Base-by-base conservation (phyloP, 2,329 filamentous ascomycete genomes). In the Shiraia sp. region DNA sequence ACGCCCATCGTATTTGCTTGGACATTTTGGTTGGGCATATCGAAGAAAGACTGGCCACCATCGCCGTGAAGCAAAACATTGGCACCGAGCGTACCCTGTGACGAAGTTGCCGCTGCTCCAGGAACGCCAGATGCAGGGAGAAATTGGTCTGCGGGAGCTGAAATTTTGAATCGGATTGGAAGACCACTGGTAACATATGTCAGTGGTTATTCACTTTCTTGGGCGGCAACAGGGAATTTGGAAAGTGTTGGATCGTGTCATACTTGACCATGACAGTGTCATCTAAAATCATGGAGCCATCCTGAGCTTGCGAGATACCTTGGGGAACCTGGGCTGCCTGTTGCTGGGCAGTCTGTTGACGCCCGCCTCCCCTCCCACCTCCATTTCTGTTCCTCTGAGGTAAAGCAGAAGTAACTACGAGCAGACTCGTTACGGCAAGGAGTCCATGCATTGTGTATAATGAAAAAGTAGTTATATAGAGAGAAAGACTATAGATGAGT, bases 11-110 rank as follows among this genome's bases (percentile, higher is more conserved):
- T 72, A 48, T 74, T 75, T 36, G 66, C 59, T 40, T 76, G 74
- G 9, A 80, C 74, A 13, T 71, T 74, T 51, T 80, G 75, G 61
- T 80, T 80, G 25, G 78, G 78, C 65, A 80, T 79, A 57, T 79
- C 77, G 62, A 79, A 78, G 71, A 80, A 81, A 10, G 76, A 79
- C 53, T 80, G 76, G 6, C 80, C 80, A 29, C 80, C 79, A 56
- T 83, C 80, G 35, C 79, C 79, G 58, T 83, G 80, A 3, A 83
- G 72, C 25, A 83, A 73, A 10, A 83, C 75, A 52, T 82, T 82
- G 6, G 80, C 69, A 35, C 64, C 65, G 22, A 79, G 65, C 5
- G 64, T 61, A 25, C 66, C 65, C 27, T 62, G 59, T 2, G 59
- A 30, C 10, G 63, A 59, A 2, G 65, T 63, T 23, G 66, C 65